phyloP scores from a whole-genome alignment of 2,329 filamentous ascomycete species.

The Hypoxylon sp. region DNA sequence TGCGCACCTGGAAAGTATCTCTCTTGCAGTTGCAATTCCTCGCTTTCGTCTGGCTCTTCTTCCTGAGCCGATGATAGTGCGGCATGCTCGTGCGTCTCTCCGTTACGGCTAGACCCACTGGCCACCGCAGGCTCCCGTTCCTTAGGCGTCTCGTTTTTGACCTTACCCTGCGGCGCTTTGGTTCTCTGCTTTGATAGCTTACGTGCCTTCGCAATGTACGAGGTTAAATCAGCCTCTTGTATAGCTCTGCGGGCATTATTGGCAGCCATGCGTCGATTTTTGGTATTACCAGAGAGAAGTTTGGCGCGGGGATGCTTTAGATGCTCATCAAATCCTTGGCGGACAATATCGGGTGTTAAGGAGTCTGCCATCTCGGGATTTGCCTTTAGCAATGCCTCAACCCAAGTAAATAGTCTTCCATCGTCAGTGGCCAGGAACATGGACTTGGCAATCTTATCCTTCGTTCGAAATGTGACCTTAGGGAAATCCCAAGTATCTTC shows the following conservation, averaged over 20 bases:
- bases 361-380: slow-evolving; percentile 29
- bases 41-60: slow-evolving; percentile 23
- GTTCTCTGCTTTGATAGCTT: too few species aligned
- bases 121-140: slow-evolving; percentile 47
- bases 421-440: slow-evolving; percentile 7
- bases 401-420: slow-evolving; percentile 17
- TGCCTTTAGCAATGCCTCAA: slow-evolving; percentile 16
- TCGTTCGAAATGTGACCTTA: slow-evolving; percentile 1
- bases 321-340: slow-evolving; percentile 33
- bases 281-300: too few species aligned
- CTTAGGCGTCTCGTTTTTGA: too few species aligned
- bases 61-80: not conserved
- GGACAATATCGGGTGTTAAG: slow-evolving; percentile 37
- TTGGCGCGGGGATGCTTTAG: slow-evolving; percentile 30
- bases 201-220: too few species aligned
- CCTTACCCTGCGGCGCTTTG: slow-evolving; percentile 34
- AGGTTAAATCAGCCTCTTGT: too few species aligned
- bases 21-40: slow-evolving; percentile 52
- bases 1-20: slow-evolving; percentile 62
- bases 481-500: slow-evolving; percentile 21
- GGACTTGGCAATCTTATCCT: not conserved
- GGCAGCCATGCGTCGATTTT: too few species aligned
- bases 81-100: slow-evolving; percentile 14
- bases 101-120: not conserved
- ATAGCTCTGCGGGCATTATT: too few species aligned